Evolutionary conservation across 768 basidiomycete genomes (phyloP), one percentile per base, ranked within the genome.

Genomic region (Lyophyllum atratum): DNA sequence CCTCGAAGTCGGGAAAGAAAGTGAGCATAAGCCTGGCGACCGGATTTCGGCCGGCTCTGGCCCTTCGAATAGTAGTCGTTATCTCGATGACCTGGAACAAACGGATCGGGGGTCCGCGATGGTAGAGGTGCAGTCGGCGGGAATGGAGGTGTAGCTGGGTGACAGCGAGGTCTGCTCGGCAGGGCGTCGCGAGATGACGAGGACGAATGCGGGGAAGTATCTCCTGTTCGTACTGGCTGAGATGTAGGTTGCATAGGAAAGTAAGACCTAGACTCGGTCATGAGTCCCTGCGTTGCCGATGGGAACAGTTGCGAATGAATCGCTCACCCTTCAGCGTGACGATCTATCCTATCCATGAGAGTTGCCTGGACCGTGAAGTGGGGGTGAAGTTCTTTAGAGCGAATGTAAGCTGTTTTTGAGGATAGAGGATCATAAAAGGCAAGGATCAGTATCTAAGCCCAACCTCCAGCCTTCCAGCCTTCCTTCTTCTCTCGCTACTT

Each of bases 141-240:
- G n/a, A 62, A 62, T 12, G 31, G 53, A 1, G 58, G 56, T 15
- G 56, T 64, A 8, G 48, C 56, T 31, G 56, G 58, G 24, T 54
- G 58, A 39, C 31, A 21, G 34, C 21, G 46, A 9, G 45, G 11
- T 22, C 22, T 44, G 48, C 42, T 44, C 19, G 45, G 33, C 5
- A n/a, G n/a, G 19, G 49, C 45, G 5, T 10, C 19, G 19, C 25
- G 11, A 43, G 51, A 31, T 9, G 49, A 40, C 9, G 26, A 28
- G 17, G 25, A 34, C 17, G 45, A 31, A 43, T 52, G 28, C 17
- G 37, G 31, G 28, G 37, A 34, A 5, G 39, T 24, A 17, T 51
- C 39, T 28, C 46, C 47, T 11, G 22, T 40, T 15, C 24, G 51
- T 10, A 54, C 31, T 45, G 52, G 56, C 24, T 55, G 52, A 11